These are phyloP conservation scores for Croton laevigatus DNA, from an alignment of 441 rosid genomes.

Conservation along the genomic window DNA sequence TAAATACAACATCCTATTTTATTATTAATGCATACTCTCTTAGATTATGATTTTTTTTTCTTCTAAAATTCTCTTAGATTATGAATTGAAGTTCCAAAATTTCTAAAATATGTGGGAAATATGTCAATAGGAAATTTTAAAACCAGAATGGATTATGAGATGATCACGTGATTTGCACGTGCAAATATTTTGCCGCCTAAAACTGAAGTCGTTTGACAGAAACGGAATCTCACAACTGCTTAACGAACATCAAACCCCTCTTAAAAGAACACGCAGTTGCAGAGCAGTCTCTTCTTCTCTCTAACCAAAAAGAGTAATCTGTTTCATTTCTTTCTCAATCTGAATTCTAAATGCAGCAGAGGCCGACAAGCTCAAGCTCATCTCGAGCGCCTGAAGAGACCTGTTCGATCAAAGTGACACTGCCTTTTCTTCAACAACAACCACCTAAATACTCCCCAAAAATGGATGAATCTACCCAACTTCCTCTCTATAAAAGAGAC, in stretches of 20 bases:
- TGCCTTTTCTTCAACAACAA: background rate
- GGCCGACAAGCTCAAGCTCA: conserved; percentile 19
- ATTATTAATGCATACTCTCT: too few relatives aligned
- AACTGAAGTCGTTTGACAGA: conserved; percentile 3
- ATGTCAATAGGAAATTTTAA: background rate
- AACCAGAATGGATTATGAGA: too few relatives aligned
- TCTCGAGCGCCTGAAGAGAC: conserved; percentile 17
- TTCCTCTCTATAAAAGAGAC: conserved; percentile 34
- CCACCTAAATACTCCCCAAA: conserved; percentile 11
- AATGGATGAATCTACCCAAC: conserved; percentile 22
- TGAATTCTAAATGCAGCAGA: conserved; percentile 23
- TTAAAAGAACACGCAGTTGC: too few relatives aligned
- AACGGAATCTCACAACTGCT: background rate
- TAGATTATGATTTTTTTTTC: too few relatives aligned
- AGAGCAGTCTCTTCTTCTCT: background rate
- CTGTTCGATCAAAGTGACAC: background rate
- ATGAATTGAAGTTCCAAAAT: too few relatives aligned
- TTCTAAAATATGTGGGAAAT: background rate
- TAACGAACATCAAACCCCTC: background rate
- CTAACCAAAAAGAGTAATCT: background rate
- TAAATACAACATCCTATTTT: too few relatives aligned
- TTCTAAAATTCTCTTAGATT: too few relatives aligned
- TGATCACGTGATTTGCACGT: conserved; percentile 8
- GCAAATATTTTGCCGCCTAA: conserved; percentile 3
- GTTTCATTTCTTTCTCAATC: background rate